Conservation (phyloP, 73 alveolate genomes). For the Paramecium caudatum region DNA sequence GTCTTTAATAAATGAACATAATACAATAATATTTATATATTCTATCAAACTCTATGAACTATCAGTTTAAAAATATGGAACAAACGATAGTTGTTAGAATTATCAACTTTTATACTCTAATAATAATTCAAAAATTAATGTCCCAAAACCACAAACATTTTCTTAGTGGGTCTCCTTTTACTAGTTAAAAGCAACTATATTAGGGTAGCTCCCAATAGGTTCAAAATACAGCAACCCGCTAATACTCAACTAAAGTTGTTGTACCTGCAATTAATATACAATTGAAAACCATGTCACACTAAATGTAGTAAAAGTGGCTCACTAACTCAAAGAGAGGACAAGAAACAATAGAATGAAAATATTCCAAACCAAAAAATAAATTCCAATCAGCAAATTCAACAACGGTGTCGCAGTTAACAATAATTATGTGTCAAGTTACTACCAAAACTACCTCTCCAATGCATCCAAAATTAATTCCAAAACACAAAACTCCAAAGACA, state of each 20-base stretch:
- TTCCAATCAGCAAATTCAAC: slow-evolving; percentile 39
- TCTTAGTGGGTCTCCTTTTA: slow-evolving; percentile 16
- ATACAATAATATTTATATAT: no score
- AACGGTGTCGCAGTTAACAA: slow-evolving; percentile 50
- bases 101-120: no score
- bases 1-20: no score
- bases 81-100: no score
- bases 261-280: slow-evolving; percentile 32
- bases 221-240: not conserved
- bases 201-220: not conserved
- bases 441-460: slow-evolving; percentile 32
- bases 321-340: slow-evolving; percentile 30
- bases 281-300: slow-evolving; percentile 5
- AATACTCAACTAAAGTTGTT: slow-evolving; percentile 26
- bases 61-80: no score
- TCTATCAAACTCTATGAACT: no score
- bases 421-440: slow-evolving; percentile 58
- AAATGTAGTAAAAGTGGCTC: slow-evolving; percentile 28
- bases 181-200: slow-evolving; percentile 17
- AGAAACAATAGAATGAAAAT: not conserved
- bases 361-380: not conserved
- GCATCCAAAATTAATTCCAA: not conserved
- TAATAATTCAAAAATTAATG: no score
- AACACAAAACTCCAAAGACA: slow-evolving; percentile 48
- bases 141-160: slow-evolving; percentile 18